Percentiles rank a stretch among this genome's conserved stretches.
phyloP scores from a whole-genome alignment of 352 stramenopile genomes.

The Phytophthora hibernalis region DNA sequence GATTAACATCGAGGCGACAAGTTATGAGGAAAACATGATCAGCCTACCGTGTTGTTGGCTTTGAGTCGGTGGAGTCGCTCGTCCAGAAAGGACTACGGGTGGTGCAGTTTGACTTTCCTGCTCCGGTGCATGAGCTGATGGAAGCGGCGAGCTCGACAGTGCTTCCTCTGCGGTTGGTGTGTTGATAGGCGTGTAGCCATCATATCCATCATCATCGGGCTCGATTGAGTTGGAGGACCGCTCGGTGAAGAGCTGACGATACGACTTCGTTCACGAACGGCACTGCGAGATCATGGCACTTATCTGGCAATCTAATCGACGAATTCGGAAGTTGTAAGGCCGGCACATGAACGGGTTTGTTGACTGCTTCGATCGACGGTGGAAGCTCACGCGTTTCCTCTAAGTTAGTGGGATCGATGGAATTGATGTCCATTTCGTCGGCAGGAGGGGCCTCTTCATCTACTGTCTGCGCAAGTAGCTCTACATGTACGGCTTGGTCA shows the following conservation, averaged over 20 bases:
- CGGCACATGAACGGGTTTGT: slow-evolving; percentile 8
- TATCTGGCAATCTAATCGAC: not conserved
- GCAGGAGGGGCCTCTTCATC: not conserved
- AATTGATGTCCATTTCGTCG: slow-evolving; percentile 8
- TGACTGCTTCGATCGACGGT: not conserved
- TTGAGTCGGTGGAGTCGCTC: slow-evolving; percentile 30
- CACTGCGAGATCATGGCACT: slow-evolving; percentile 14
- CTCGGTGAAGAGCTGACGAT: slow-evolving; percentile 16
- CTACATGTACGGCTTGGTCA: slow-evolving; percentile 5
- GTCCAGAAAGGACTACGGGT: slow-evolving; percentile 1
- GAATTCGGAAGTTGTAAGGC: slow-evolving; percentile 9
- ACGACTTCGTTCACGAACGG: slow-evolving; percentile 22
- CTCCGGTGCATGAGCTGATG: slow-evolving; percentile 7
- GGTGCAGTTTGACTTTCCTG: not conserved
- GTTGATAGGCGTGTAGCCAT: slow-evolving; percentile 31
- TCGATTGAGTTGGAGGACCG: not conserved
- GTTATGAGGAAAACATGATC: not conserved
- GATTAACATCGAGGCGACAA: not conserved
- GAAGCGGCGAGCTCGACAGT: not conserved
- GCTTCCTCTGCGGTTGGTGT: slow-evolving; percentile 10
- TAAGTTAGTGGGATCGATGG: not conserved
- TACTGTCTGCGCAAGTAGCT: slow-evolving; percentile 13
- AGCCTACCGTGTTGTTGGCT: slow-evolving; percentile 21
- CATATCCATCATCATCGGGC: slow-evolving; percentile 21
- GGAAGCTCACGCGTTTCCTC: slow-evolving; percentile 1